Conservation (phyloP, 768 basidiomycete genomes). For the Suillus plorans region DNA sequence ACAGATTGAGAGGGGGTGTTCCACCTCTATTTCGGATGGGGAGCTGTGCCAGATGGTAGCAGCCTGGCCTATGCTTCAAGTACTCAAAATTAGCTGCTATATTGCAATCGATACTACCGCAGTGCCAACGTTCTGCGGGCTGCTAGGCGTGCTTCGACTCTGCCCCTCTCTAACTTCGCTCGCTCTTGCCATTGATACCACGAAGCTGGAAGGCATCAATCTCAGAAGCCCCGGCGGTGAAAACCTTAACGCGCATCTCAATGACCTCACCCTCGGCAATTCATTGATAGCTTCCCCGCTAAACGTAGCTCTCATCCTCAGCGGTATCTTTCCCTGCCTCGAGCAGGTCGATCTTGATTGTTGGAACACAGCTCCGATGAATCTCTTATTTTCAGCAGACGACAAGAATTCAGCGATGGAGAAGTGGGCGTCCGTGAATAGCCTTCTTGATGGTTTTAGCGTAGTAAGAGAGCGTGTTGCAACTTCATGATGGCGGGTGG, state of each 20-base stretch:
- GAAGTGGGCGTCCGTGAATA: too few relatives aligned
- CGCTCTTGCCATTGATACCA: neutral
- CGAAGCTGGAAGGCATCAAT: neutral
- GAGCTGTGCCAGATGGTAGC: too few relatives aligned
- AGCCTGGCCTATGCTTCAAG: too few relatives aligned
- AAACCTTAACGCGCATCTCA: neutral
- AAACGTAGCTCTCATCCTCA: neutral
- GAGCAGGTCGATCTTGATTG: neutral
- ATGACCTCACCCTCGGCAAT: neutral
- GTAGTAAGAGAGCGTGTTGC: too few relatives aligned
- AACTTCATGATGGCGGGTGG: too few relatives aligned
- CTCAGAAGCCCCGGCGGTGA: neutral
- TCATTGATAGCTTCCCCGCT: neutral
- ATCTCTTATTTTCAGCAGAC: too few relatives aligned
- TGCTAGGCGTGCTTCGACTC: neutral
- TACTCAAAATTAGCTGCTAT: too few relatives aligned
- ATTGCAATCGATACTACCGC: too few relatives aligned
- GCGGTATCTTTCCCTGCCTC: neutral
- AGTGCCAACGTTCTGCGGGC: neutral
- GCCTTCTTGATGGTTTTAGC: too few relatives aligned
- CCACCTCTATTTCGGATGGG: too few relatives aligned
- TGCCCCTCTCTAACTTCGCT: neutral
- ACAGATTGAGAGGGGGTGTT: constrained; percentile 13
- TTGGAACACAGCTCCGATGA: neutral
- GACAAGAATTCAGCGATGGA: too few relatives aligned